phyloP scores from a whole-genome alignment of 2,329 filamentous ascomycete genomes.

The Epichloe brachyelytri region DNA sequence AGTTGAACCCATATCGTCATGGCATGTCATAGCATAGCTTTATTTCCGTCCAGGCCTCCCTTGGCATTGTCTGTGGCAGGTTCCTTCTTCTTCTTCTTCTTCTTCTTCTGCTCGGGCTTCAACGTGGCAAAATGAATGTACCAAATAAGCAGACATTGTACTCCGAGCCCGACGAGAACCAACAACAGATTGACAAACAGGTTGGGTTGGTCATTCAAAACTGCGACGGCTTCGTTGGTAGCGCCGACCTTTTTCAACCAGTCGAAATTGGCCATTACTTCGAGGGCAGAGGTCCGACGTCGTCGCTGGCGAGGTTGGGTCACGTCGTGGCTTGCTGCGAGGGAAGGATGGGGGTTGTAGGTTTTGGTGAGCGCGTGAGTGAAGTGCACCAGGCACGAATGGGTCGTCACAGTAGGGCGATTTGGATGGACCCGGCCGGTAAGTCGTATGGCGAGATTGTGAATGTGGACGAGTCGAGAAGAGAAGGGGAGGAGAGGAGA shows the following conservation, averaged over 20 bases:
- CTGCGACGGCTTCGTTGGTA: constrained; percentile 43
- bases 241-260: constrained; percentile 45
- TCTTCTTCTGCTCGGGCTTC: constrained; percentile 47
- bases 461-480: background rate
- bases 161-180: constrained; percentile 35
- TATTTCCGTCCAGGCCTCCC: background rate
- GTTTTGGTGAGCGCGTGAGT: background rate
- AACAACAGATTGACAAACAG: constrained; percentile 45
- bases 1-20: background rate
- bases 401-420: too few species aligned
- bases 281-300: background rate
- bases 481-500: background rate
- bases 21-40: background rate
- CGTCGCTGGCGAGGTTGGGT: background rate
- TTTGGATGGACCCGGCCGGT: too few species aligned
- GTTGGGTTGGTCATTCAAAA: constrained; percentile 47
- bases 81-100: constrained; percentile 27
- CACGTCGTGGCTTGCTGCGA: background rate
- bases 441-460: background rate
- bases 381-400: background rate
- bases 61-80: background rate
- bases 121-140: constrained; percentile 47
- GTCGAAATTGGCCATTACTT: constrained; percentile 38
- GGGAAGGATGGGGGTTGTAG: too few species aligned
- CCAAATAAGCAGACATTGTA: constrained; percentile 36